A percentile compares a stretch with the other conserved stretches of the same genome.
phyloP scores from a whole-genome alignment of 2,329 filamentous ascomycete genomes.

The Aphanoascus verrucosus region DNA sequence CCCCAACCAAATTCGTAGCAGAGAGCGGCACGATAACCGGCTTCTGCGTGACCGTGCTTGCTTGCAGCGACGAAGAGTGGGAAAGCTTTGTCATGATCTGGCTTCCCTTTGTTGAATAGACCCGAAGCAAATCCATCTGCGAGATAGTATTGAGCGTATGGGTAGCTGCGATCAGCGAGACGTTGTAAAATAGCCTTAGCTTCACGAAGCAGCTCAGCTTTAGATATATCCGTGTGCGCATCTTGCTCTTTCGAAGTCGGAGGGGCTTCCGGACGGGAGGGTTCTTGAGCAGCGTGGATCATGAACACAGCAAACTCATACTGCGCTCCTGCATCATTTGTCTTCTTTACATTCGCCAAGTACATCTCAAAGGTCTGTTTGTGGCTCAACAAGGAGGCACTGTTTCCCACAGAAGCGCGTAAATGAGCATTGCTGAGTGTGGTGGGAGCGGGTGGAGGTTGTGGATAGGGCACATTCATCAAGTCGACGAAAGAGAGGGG shows the following conservation, averaged over 20 bases:
- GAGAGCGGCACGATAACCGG: constrained; percentile 80
- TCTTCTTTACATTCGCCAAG: constrained; percentile 92
- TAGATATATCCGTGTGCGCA: constrained; percentile 38
- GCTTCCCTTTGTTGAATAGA: constrained; percentile 86
- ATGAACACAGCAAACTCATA: constrained; percentile 96
- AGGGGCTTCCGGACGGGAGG: constrained; percentile 20
- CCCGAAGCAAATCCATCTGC: constrained; percentile 90
- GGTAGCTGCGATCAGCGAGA: constrained; percentile 77
- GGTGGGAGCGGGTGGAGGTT: constrained; percentile 55
- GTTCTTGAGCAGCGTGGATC: constrained; percentile 59
- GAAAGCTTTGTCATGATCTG: constrained; percentile 85
- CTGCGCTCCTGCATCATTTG: constrained; percentile 76
- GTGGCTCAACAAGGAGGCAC: constrained; percentile 80
- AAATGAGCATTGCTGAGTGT: constrained; percentile 72
- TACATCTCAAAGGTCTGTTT: constrained; percentile 98
- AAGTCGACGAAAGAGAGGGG: constrained; percentile 53
- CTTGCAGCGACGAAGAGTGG: constrained; percentile 84
- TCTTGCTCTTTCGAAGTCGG: constrained; percentile 17
- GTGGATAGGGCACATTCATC: constrained; percentile 63
- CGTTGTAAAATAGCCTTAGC: constrained; percentile 81
- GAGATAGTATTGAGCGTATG: constrained; percentile 96
- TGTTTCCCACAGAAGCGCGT: constrained; percentile 68
- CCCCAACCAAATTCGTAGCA: constrained; percentile 99
- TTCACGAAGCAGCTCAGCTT: constrained; percentile 64
- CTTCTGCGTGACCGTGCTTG: constrained; percentile 95